Conservation (phyloP, 2,329 filamentous ascomycete genomes). For the Huntiella bhutanensis region DNA sequence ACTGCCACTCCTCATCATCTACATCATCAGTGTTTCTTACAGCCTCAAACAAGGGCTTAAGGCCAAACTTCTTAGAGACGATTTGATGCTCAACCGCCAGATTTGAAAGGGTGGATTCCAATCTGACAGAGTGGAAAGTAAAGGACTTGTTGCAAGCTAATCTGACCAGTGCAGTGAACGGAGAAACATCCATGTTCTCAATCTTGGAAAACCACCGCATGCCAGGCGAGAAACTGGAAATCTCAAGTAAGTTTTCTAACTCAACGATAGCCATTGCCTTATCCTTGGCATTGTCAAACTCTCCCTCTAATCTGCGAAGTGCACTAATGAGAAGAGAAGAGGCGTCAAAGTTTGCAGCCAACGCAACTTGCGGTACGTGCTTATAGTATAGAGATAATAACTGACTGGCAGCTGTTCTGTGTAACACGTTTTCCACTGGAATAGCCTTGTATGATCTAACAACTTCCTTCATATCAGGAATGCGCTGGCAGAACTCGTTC, state of each 20-base stretch:
- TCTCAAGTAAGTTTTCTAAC: constrained; percentile 60
- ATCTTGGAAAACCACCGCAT: constrained; percentile 82
- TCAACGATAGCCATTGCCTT: constrained; percentile 47
- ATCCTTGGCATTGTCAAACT: constrained; percentile 29
- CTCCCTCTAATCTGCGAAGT: constrained; percentile 40
- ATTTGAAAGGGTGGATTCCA: constrained; percentile 7
- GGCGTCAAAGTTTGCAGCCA: constrained; percentile 76
- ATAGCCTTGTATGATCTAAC: constrained; percentile 55
- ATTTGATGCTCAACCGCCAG: constrained; percentile 10
- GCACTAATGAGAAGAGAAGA: constrained; percentile 55
- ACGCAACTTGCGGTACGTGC: constrained; percentile 56
- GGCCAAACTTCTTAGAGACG: constrained; percentile 7
- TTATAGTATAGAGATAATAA: constrained; percentile 74
- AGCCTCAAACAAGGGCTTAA: constrained; percentile 8
- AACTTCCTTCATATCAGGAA: constrained; percentile 66
- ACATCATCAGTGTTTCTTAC: constrained; percentile 10
- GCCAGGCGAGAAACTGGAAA: constrained; percentile 61
- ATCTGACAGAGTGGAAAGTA: constrained; percentile 8
- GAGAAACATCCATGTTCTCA: constrained; percentile 43
- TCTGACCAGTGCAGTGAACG: constrained; percentile 52
- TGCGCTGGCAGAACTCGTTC: constrained; percentile 57
- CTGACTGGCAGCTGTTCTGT: constrained; percentile 60
- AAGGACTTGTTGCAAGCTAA: constrained; percentile 16
- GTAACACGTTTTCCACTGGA: constrained; percentile 48
- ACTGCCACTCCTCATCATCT: constrained; percentile 39